Evolutionary conservation across 768 basidiomycete species (phyloP).

Genomic region (Tricholoma matsutake): DNA sequence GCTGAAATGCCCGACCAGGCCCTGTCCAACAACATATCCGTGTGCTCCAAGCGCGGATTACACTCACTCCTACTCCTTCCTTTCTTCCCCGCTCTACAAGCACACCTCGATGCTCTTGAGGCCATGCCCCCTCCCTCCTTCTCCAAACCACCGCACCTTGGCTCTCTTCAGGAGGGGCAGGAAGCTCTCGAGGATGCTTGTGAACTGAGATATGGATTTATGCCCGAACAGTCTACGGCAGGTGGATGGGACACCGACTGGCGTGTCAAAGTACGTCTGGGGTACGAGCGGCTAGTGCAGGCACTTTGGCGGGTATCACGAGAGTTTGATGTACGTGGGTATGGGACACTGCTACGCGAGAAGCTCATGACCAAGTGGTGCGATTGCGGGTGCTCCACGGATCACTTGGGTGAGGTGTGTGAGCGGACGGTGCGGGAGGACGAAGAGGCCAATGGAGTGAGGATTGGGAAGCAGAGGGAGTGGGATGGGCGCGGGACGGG

Average conservation of each 20-base stretch:
- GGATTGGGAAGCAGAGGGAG: constrained; percentile 66
- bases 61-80: constrained; percentile 67
- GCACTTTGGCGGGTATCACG: constrained; percentile 68
- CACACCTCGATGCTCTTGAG: constrained; percentile 61
- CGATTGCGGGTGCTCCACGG: constrained; percentile 78
- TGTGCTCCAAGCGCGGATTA: constrained; percentile 62
- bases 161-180: constrained; percentile 54
- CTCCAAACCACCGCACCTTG: constrained; percentile 64
- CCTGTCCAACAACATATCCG: constrained; percentile 63
- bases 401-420: constrained; percentile 74
- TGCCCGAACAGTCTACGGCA: constrained; percentile 30
- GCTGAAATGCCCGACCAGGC: constrained; percentile 40
- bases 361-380: constrained; percentile 77
- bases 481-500: constrained; percentile 79
- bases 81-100: constrained; percentile 53
- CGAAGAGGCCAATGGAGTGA: constrained; percentile 55
- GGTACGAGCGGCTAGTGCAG: constrained; percentile 62
- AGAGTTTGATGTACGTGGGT: constrained; percentile 72
- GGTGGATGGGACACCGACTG: constrained; percentile 53
- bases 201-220: constrained; percentile 47
- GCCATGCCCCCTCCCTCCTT: constrained; percentile 54
- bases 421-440: constrained; percentile 70
- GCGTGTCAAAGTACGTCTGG: constrained; percentile 55
- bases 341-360: constrained; percentile 65
- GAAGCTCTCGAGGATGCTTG: constrained; percentile 66